Base-by-base conservation (phyloP, 2,329 filamentous ascomycete genomes). In the Talaromyces verruculosus region DNA sequence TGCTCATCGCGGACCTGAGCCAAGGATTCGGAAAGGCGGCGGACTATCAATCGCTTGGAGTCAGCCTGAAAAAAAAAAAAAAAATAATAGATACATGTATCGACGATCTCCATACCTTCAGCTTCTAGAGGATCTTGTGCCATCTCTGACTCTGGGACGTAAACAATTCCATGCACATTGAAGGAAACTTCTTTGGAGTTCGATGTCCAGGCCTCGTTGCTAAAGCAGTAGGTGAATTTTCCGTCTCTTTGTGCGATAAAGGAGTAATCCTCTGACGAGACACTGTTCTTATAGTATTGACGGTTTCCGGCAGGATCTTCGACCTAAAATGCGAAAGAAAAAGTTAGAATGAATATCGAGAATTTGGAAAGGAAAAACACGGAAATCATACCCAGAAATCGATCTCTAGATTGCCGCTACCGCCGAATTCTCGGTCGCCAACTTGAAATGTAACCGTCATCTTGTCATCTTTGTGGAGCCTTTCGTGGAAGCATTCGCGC, bases 391-490 rank as follows among this genome's bases (percentile, higher is more conserved):
- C 95, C 93, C 93, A 98, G 79, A 99, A 99, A 80, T 99, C 95
- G 76, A 99, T 90, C 72, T 98, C 93, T 67, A 99, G 84, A 76
- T 97, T 98, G 39, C 94, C 94, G 66, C 93, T 93, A 62, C 91
- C 91, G 61, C 94, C 94, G 80, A 97, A 97, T 78, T 99, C 95
- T 71, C 94, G 85, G 78, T 99, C 95, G 76, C 95, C 95, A 67
- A 98, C 94, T 83, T 98, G 95, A 85, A 96, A 99, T 35, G 93
- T 96, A 67, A 99, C 93, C 8, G 93, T 97, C 95, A 99, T 99
- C 81, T 90, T 91, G 84, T 99, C 95, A 80, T 97, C 95, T 78
- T 86, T 88, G 84, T 96, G 94, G 67, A 99, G 88, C 73, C 84
- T 81, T 83, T 99, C 95, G 84, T 97, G 91, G 86, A 98, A 99